These are phyloP conservation scores for Alternaria novae-zelandiae DNA, from an alignment of 2,329 filamentous ascomycete genomes.

Conservation along the genomic window DNA sequence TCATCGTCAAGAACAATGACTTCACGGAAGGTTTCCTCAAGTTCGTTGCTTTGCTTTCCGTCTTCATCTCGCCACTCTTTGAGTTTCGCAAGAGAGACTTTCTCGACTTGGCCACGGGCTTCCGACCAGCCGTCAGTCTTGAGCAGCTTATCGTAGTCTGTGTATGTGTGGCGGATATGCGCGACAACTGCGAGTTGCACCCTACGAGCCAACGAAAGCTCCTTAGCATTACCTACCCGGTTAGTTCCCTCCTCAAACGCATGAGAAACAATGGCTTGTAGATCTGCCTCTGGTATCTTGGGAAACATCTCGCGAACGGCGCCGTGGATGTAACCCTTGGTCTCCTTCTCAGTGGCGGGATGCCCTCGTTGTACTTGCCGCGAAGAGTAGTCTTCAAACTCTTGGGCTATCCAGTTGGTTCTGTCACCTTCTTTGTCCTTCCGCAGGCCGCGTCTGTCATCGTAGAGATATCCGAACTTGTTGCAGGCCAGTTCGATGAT, in stretches of 20 bases:
- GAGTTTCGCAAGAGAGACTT: constrained; percentile 61
- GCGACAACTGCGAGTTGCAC: constrained; percentile 68
- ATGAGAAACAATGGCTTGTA: constrained; percentile 64
- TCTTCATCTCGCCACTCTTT: constrained; percentile 69
- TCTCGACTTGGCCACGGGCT: constrained; percentile 62
- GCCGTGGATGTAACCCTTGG: constrained; percentile 63
- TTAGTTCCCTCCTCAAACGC: constrained; percentile 66
- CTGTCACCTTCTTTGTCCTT: constrained; percentile 28
- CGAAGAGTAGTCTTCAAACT: constrained; percentile 44
- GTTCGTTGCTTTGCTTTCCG: constrained; percentile 55
- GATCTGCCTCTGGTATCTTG: constrained; percentile 64
- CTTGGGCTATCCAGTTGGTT: constrained; percentile 40
- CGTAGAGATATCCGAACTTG: constrained; percentile 51
- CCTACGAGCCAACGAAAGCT: constrained; percentile 61
- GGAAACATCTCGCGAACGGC: constrained; percentile 68
- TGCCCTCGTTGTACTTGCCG: constrained; percentile 32
- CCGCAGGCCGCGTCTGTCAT: constrained; percentile 26
- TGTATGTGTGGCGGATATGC: constrained; percentile 67
- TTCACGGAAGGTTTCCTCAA: constrained; percentile 69
- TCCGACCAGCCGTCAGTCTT: constrained; percentile 60
- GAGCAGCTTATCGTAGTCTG: constrained; percentile 66
- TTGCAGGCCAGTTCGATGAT: constrained; percentile 64
- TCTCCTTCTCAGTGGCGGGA: constrained; percentile 47
- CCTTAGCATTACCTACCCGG: constrained; percentile 63
- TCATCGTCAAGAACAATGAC: constrained; percentile 70